Conservation (phyloP, 2,329 filamentous ascomycete species). For the Aspergillus transmontanensis region DNA sequence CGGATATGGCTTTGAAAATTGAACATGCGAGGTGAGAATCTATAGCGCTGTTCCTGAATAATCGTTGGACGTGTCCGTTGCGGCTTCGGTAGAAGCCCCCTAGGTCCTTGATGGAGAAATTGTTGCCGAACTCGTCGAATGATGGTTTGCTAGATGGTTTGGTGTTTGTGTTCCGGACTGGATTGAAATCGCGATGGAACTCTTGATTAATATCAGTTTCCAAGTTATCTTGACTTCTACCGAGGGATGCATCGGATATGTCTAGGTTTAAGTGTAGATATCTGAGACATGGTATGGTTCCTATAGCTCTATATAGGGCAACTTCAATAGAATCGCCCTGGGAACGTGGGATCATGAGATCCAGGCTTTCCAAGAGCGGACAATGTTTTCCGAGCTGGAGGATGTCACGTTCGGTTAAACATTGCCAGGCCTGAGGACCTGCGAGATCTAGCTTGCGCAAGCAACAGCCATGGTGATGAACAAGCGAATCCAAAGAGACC, state of each 20-base stretch:
- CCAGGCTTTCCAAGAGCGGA: not conserved
- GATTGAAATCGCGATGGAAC: not conserved
- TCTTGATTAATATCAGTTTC: not conserved
- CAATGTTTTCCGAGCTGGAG: not conserved
- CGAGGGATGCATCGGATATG: not conserved
- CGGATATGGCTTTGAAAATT: not conserved
- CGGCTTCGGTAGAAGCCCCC: not conserved
- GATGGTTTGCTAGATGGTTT: not conserved
- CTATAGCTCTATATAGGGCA: not conserved
- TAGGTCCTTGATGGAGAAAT: not conserved
- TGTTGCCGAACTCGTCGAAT: not conserved
- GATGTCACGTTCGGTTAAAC: not conserved
- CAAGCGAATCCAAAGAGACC: not conserved
- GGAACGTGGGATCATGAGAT: not conserved
- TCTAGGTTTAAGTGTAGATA: not conserved
- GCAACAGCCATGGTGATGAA: not conserved
- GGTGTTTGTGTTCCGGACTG: fast-evolving
- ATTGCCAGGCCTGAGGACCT: not conserved
- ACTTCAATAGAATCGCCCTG: not conserved
- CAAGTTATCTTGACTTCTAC: not conserved
- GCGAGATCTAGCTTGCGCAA: not conserved
- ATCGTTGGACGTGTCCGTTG: not conserved
- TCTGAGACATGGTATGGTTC: not conserved
- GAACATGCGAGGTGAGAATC: not conserved
- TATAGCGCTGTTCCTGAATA: not conserved